Conservation (phyloP, 2,329 filamentous ascomycete genomes). For the Periconia digitata region DNA sequence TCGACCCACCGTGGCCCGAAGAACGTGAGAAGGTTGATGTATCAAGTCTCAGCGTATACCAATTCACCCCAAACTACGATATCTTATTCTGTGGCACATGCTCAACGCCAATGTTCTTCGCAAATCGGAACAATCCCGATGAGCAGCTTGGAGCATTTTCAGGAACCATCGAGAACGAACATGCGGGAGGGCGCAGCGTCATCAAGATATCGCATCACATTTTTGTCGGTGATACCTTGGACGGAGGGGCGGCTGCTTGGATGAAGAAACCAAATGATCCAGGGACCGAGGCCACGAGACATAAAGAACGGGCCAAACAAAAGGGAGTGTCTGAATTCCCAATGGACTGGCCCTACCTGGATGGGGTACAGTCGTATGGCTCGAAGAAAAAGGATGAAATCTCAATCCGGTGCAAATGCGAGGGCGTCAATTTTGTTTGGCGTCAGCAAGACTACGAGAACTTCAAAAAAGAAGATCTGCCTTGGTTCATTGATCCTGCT, state of each 20-base stretch:
- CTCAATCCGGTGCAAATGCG: conserved; percentile 51
- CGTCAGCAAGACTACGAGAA: conserved; percentile 33
- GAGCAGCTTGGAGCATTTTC: conserved; percentile 40
- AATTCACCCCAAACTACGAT: conserved; percentile 37
- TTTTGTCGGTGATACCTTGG: conserved; percentile 54
- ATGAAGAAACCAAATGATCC: conserved; percentile 41
- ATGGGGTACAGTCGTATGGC: conserved; percentile 9
- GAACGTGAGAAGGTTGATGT: conserved; percentile 29
- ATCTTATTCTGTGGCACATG: conserved; percentile 51
- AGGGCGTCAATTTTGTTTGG: conserved; percentile 49
- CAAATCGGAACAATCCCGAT: conserved; percentile 15
- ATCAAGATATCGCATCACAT: conserved; percentile 41
- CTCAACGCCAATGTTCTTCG: conserved; percentile 49
- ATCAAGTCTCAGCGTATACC: conserved; percentile 40
- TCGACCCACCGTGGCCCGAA: conserved; percentile 43
- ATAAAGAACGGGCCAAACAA: conserved; percentile 13
- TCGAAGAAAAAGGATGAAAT: conserved; percentile 26
- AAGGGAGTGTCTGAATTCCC: conserved; percentile 24
- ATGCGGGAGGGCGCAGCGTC: conserved; percentile 21
- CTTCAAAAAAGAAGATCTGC: conserved; percentile 35
- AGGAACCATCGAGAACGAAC: conserved; percentile 41
- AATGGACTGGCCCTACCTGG: conserved; percentile 31
- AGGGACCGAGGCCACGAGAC: conserved; percentile 28
- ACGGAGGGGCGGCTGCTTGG: conserved; percentile 56
- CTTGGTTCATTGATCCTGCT: conserved; percentile 48